Evolutionary conservation across 768 basidiomycete species (phyloP).

Genomic region (Kondoa malvinella): DNA sequence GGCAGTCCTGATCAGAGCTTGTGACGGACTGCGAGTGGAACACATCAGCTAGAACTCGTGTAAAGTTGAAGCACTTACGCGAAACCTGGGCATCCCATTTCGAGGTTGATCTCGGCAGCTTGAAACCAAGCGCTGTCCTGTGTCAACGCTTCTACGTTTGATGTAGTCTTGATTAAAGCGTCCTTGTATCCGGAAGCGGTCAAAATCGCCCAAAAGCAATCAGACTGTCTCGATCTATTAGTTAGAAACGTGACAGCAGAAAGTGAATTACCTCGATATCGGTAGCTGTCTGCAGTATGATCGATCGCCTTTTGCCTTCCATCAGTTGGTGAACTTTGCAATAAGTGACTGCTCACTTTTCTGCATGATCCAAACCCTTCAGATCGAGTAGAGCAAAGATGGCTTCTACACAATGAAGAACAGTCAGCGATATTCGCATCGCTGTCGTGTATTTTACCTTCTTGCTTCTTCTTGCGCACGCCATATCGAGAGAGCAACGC

Average conservation of each 20-base stretch:
- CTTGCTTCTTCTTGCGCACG: neutral
- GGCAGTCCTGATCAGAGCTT: neutral
- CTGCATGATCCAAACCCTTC: neutral
- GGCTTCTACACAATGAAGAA: no score
- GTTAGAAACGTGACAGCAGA: neutral
- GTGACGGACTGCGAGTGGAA: neutral
- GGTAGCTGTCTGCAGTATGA: neutral
- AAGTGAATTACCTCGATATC: neutral
- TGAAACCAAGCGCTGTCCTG: neutral
- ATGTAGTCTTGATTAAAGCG: neutral
- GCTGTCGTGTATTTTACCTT: neutral
- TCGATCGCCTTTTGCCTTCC: neutral
- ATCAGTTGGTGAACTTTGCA: neutral
- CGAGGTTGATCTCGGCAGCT: neutral
- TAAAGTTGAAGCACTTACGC: neutral
- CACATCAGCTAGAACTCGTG: neutral
- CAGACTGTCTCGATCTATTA: neutral
- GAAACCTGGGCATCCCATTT: neutral
- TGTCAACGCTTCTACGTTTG: neutral
- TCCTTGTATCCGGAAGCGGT: conserved; percentile 5
- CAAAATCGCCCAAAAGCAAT: neutral
- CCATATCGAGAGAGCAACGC: neutral
- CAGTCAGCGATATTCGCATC: neutral
- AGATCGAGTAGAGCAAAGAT: conserved; percentile 2
- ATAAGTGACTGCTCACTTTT: neutral